Evolutionary conservation across 2,329 filamentous ascomycete genomes (phyloP), one percentile per base, ranked within the genome.

Genomic region (Penicillium sp.): DNA sequence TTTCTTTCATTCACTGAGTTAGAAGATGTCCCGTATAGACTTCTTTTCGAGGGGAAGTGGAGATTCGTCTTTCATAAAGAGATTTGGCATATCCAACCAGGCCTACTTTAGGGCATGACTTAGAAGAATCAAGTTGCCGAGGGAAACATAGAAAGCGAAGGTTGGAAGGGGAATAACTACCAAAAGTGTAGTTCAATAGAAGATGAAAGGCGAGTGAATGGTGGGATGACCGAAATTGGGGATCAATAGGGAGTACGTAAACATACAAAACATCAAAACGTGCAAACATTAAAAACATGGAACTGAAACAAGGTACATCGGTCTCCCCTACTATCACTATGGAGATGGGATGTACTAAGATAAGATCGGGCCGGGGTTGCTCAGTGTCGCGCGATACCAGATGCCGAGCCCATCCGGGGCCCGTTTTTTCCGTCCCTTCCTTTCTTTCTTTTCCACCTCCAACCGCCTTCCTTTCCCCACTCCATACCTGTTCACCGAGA

Each of bases 401-500:
- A 65, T 70, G 70, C 70, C 70, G 70, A 72, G 70, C 66, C 63
- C 64, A 70, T 71, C 70, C 70, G 70, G 61, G 55, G 19, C 49
- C 62, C 61, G 62, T 68, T 71, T 71, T 29, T 72, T 70, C 70
- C 68, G 56, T 63, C 58, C 59, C 53, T 55, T 56, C 49, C 55
- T 53, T 41, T 54, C 51, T 44, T 52, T 63, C 61, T 55, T 62
- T 62, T 50, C 58, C 52, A 56, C 60, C 22, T 22, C 22, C 31
- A 26, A 29, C 43, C 49, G 24, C 33, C 46, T 33, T 29, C 16
- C 26, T 39, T 44, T 55, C 56, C 53, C 52, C 52, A 55, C 59
- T 55, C 53, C 47, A 57, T 55, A 53, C 52, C 49, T 55, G 44
- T 55, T 51, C 54, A 50, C 57, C 48, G 39, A 41, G 39, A 41